A percentile compares a stretch with the other conserved stretches of the same genome.
phyloP scores from a whole-genome alignment of 2,329 filamentous ascomycete species.

The Pseudohalonectria lignicola region DNA sequence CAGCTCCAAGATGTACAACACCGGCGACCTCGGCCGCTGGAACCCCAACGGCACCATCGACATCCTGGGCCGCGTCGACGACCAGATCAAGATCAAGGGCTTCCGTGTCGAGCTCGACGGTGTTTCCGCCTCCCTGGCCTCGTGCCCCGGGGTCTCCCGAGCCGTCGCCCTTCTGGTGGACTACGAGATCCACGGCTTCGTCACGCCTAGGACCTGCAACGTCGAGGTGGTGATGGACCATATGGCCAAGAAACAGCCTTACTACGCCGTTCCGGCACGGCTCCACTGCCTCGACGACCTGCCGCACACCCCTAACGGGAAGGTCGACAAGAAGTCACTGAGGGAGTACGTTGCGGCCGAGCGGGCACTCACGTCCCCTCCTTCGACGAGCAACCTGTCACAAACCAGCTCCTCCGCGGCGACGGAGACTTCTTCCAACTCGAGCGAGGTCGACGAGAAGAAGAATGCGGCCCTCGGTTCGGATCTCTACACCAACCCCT shows the following conservation, averaged over 20 bases:
- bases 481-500: slow-evolving; percentile 5
- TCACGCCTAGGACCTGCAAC: slow-evolving; percentile 12
- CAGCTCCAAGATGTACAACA: slow-evolving; percentile 48
- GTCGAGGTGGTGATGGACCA: slow-evolving; percentile 25
- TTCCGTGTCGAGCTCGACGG: slow-evolving; percentile 47
- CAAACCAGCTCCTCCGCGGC: neutral
- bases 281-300: slow-evolving; percentile 31
- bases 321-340: slow-evolving; percentile 40
- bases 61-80: slow-evolving; percentile 45
- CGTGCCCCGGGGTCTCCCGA: slow-evolving; percentile 31
- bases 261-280: slow-evolving; percentile 40
- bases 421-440: neutral
- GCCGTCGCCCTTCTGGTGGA: slow-evolving; percentile 36
- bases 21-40: slow-evolving; percentile 48
- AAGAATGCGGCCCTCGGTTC: neutral
- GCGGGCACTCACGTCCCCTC: slow-evolving; percentile 3
- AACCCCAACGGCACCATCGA: slow-evolving; percentile 39
- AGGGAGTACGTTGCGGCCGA: slow-evolving; percentile 15
- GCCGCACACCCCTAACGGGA: slow-evolving; percentile 43
- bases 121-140: slow-evolving; percentile 37
- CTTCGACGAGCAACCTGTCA: neutral
- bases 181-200: slow-evolving; percentile 37
- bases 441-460: neutral
- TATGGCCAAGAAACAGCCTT: slow-evolving; percentile 33
- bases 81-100: slow-evolving; percentile 53